Evolutionary conservation across 2,329 filamentous ascomycete species (phyloP).

Genomic region (Fonsecaea pugnacius): DNA sequence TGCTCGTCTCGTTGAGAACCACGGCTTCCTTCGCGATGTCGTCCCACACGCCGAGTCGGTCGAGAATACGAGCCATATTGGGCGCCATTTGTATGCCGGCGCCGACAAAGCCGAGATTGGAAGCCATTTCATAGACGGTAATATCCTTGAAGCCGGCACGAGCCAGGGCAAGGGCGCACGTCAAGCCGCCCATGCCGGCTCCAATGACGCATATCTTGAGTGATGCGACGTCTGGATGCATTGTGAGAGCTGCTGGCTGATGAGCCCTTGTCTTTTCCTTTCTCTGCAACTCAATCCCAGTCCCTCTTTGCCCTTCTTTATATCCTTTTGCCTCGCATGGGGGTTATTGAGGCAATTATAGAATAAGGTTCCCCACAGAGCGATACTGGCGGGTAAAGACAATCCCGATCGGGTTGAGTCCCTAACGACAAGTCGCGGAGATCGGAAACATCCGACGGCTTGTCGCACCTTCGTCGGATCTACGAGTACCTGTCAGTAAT

Average conservation of each 20-base stretch:
- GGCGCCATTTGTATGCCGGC: slow-evolving; percentile 84
- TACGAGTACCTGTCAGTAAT: background rate
- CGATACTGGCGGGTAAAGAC: slow-evolving; percentile 8
- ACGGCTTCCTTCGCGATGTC: slow-evolving; percentile 73
- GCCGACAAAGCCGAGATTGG: slow-evolving; percentile 77
- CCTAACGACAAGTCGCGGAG: background rate
- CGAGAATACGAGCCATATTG: slow-evolving; percentile 78
- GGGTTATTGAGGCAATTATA: background rate
- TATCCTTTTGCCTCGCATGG: background rate
- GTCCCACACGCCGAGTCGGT: slow-evolving; percentile 72
- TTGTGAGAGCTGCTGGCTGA: slow-evolving; percentile 5
- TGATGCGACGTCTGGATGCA: slow-evolving; percentile 28
- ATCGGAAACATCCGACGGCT: background rate
- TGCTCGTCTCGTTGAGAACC: slow-evolving; percentile 71
- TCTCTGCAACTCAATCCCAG: background rate
- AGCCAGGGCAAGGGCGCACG: slow-evolving; percentile 72
- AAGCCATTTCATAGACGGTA: slow-evolving; percentile 73
- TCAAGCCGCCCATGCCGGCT: slow-evolving; percentile 76
- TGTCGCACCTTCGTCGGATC: background rate
- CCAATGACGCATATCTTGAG: slow-evolving; percentile 48
- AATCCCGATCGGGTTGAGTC: background rate
- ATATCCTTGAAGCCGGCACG: slow-evolving; percentile 76
- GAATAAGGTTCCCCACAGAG: background rate
- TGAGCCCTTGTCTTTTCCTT: background rate
- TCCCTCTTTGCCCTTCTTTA: background rate